These are phyloP conservation scores for Populus euphratica DNA, from an alignment of 345 rosid genomes.

Conservation along the genomic window DNA sequence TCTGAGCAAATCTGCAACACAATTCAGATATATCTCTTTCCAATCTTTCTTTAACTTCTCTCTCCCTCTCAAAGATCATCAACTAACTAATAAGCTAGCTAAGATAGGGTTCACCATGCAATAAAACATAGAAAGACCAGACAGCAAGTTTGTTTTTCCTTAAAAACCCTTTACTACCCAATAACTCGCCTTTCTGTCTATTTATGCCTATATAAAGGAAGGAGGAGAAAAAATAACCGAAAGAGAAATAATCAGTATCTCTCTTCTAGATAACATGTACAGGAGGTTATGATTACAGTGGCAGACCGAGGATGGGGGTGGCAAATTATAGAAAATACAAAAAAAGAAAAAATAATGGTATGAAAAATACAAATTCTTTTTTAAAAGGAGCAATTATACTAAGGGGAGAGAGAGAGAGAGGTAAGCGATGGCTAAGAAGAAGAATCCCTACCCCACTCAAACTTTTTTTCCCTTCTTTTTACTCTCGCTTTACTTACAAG, in stretches of 20 bases:
- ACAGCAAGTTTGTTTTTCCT: conserved; percentile 23
- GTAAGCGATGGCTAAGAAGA: not conserved
- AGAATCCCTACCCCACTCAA: conserved; percentile 9
- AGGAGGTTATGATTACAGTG: conserved; percentile 63
- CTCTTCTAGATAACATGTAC: conserved; percentile 25
- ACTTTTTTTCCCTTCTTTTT: not conserved
- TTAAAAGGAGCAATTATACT: not conserved
- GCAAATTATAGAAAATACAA: conserved; percentile 11
- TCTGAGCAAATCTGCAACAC: conserved; percentile 40
- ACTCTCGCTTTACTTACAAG: not conserved
- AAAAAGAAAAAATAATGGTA: not conserved
- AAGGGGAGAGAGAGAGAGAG: not conserved
- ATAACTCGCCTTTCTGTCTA: conserved; percentile 27
- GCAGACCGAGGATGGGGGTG: conserved; percentile 41
- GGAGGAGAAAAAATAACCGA: conserved; percentile 6
- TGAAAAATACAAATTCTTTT: not conserved
- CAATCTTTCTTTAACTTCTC: not conserved
- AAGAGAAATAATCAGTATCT: conserved; percentile 19
- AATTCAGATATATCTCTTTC: conserved; percentile 39
- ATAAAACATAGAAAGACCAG: conserved; percentile 29
- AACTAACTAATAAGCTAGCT: not conserved
- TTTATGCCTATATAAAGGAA: conserved; percentile 31
- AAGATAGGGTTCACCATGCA: conserved; percentile 27
- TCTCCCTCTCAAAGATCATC: conserved; percentile 17
- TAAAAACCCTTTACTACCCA: conserved; percentile 25